These are phyloP conservation scores for Macrotyloma uniflorum DNA, from an alignment of 306 rosid genomes.

Conservation along the genomic window DNA sequence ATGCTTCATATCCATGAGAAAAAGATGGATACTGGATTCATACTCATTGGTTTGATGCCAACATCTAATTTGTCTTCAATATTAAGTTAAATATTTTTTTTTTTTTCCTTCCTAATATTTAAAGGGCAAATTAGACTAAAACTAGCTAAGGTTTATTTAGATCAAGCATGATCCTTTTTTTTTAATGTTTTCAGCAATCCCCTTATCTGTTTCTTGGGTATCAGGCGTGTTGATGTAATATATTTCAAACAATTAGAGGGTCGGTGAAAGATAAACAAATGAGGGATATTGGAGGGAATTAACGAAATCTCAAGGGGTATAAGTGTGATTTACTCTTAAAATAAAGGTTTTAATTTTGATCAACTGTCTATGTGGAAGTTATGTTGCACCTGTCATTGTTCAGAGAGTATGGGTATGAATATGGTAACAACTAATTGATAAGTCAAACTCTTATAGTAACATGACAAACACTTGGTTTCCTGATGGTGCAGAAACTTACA, in stretches of 20 bases:
- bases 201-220: background rate
- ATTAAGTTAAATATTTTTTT: background rate
- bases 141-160: background rate
- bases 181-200: background rate
- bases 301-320: background rate
- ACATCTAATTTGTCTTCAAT: background rate
- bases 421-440: slow-evolving; percentile 17
- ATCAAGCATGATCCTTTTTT: background rate
- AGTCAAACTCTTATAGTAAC: background rate
- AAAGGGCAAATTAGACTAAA: background rate
- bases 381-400: background rate
- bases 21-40: background rate
- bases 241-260: background rate
- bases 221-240: background rate
- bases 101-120: background rate
- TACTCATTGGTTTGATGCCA: background rate
- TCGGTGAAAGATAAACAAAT: background rate
- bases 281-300: background rate
- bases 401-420: background rate
- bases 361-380: background rate
- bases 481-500: background rate
- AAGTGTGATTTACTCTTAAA: background rate
- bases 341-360: background rate
- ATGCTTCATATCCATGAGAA: background rate
- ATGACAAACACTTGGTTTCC: background rate